Evolutionary conservation across 352 stramenopile species (phyloP), one percentile per base, ranked within the genome.

Genomic region (Globisporangium heterothallicum): DNA sequence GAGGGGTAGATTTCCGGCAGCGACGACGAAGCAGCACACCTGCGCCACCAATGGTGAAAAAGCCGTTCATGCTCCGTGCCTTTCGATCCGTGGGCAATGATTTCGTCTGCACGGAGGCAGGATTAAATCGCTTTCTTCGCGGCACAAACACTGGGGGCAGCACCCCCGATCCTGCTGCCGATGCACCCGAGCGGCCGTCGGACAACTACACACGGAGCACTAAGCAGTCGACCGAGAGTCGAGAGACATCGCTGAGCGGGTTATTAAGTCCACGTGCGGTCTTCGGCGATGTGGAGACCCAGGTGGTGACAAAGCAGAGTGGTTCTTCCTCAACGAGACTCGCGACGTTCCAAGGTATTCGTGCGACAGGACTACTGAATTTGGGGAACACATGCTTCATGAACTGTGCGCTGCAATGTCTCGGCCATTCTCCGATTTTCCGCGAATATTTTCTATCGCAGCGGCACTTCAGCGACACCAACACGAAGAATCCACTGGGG

Each of bases 361-460:
- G 77, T 18, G 76, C 77, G 0, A 91, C 80, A 0, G 77, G 80
- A 1, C 56, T 91, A 9, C 49, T 86, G 14, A 95, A 95, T 49
- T 71, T 95, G 62, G 85, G 85, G 40, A 95, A 95, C 54, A 94
- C 85, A 4, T 95, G 85, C 62, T 95, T 93, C 42, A 86, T 95
- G 68, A 95, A 94, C 64, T 88, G 78, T 21, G 84, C 84, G 25
- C 61, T 95, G 12, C 85, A 95, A 58, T 99, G 97, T 55, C 76
- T 99, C 22, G 80, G 78, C 13, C 89, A 99, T 64, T 98, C 95
- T 3, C 80, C 88, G 16, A 68, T 98, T 24, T 76, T 99, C 25
- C 77, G 88, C 10, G 80, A 97, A 49, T 99, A 98, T 59, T 98
- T 99, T 65, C 58, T 98, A 2, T 93, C 77, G 10, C 86, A 93